Percentiles rank a stretch among this genome's conserved stretches.
phyloP scores from a whole-genome alignment of 1,139 yeast species.

The Kurtzmaniella natalensis region DNA sequence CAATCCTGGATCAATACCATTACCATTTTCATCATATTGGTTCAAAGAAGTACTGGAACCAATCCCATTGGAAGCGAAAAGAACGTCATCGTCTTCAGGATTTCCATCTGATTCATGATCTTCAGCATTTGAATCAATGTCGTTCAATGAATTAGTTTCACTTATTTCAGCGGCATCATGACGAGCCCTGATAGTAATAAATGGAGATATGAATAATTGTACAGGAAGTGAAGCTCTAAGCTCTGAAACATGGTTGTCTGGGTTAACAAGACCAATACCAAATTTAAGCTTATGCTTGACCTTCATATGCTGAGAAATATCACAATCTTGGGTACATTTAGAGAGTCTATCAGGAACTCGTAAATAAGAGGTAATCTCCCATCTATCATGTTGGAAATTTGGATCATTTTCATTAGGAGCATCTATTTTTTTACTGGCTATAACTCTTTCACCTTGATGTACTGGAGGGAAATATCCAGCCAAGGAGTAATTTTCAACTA shows the following conservation, averaged over 20 bases:
- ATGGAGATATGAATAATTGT: constrained; percentile 70
- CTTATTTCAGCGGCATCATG: constrained; percentile 23
- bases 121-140: constrained; percentile 10
- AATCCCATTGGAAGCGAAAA: constrained; percentile 26
- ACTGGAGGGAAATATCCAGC: constrained; percentile 55
- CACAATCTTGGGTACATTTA: constrained; percentile 82
- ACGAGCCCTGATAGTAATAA: constrained; percentile 63
- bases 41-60: constrained; percentile 23
- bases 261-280: constrained; percentile 59
- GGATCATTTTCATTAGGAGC: constrained; percentile 29
- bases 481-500: constrained; percentile 65
- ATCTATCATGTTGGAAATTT: constrained; percentile 55
- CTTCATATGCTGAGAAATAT: constrained; percentile 53
- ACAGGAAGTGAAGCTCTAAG: constrained; percentile 73
- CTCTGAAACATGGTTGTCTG: constrained; percentile 75
- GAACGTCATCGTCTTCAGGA: constrained; percentile 25
- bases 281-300: constrained; percentile 70
- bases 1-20: constrained; percentile 8
- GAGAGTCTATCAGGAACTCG: constrained; percentile 68
- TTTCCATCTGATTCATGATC: constrained; percentile 7
- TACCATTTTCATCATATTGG: constrained; percentile 13
- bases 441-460: constrained; percentile 55
- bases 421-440: constrained; percentile 37
- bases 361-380: constrained; percentile 67
- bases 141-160: constrained; percentile 7